Conservation (phyloP, 1,284 basidiomycete genomes). For the Leccinum solheimii region DNA sequence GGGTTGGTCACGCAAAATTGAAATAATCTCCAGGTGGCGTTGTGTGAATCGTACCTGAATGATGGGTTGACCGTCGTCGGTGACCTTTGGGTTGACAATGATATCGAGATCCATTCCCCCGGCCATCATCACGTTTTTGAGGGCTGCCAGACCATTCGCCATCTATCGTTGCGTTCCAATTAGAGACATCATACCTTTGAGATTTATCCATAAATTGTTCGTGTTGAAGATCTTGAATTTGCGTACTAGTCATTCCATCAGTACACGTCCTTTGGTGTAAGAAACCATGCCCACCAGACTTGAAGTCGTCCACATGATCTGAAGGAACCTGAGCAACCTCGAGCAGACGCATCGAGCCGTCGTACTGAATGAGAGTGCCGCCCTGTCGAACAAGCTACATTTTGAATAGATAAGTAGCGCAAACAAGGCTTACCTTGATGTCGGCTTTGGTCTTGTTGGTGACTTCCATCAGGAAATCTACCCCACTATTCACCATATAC, state of each 20-base stretch:
- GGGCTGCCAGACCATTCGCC: conserved; percentile 44
- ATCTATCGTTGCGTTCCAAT: not conserved
- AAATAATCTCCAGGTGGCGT: conserved; percentile 10
- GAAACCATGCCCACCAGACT: conserved; percentile 49
- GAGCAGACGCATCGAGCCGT: conserved; percentile 88
- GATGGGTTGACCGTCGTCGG: conserved; percentile 84
- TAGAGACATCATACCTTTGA: conserved; percentile 52
- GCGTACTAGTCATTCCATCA: conserved; percentile 43
- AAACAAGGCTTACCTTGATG: conserved; percentile 49
- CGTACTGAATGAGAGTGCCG: conserved; percentile 95
- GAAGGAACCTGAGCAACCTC: conserved; percentile 97
- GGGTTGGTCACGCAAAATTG: conserved; percentile 27
- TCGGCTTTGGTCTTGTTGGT: conserved; percentile 99
- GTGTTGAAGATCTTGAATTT: conserved; percentile 97
- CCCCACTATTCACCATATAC: conserved; percentile 83
- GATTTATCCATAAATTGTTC: conserved; percentile 97
- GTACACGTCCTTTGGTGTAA: not conserved
- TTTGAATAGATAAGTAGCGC: not conserved
- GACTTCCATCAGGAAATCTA: conserved; percentile 97
- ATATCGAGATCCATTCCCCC: conserved; percentile 89
- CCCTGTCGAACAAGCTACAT: conserved; percentile 52
- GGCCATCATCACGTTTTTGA: conserved; percentile 91
- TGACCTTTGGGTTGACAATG: conserved; percentile 91
- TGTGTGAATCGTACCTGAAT: conserved; percentile 49
- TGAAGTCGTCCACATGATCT: conserved; percentile 98